Conservation (phyloP, 768 basidiomycete species). For the Gymnopilus junonius region DNA sequence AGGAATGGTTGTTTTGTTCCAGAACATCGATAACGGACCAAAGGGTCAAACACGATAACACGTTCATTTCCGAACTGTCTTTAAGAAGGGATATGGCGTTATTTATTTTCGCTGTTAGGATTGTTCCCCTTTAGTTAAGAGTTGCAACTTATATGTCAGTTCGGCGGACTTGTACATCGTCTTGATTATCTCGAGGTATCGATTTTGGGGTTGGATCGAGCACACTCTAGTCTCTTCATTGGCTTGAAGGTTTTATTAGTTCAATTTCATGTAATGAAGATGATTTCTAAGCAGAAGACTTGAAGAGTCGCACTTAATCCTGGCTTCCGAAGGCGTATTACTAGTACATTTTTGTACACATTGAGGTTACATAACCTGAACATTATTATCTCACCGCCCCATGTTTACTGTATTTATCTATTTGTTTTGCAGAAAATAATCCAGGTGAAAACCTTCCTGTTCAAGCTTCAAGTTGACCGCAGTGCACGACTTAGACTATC, state of each 20-base stretch:
- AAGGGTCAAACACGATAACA: neutral
- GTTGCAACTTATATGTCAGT: neutral
- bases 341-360: no score
- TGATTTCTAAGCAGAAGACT: no score
- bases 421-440: no score
- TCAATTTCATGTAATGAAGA: neutral
- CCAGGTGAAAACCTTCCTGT: neutral
- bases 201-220: slow-evolving; percentile 27
- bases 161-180: neutral
- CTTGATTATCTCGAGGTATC: slow-evolving; percentile 20
- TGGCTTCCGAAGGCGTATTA: no score
- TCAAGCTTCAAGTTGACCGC: neutral
- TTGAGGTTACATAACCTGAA: no score
- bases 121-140: neutral
- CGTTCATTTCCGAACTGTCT: neutral
- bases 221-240: neutral
- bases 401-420: no score
- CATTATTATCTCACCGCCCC: no score
- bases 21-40: neutral
- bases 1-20: neutral
- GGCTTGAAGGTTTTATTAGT: neutral
- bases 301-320: no score
- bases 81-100: neutral
- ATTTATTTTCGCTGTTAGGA: neutral
- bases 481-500: no score